Conservation (phyloP, 208 protist species). For the Leishmania tarentolae region DNA sequence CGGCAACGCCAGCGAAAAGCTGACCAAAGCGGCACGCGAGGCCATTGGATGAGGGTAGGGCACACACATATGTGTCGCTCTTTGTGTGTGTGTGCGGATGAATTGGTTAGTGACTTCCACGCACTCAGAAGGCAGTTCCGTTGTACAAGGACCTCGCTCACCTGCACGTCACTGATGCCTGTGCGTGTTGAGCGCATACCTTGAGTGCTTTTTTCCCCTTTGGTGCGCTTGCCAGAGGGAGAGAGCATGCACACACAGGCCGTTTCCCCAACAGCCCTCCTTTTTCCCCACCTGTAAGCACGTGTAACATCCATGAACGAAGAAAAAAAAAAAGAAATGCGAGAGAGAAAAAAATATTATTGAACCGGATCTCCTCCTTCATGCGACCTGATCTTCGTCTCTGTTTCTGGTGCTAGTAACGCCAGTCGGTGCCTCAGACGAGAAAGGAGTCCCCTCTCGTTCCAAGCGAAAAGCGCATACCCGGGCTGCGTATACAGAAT, state of each 20-base stretch:
- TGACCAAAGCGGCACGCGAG: slow-evolving; percentile 1
- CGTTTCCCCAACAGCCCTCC: not conserved
- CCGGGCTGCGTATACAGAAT: not conserved
- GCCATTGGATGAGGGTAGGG: not conserved
- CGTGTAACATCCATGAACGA: not conserved
- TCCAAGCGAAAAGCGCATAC: not conserved
- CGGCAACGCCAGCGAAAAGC: not conserved
- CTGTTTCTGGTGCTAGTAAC: not conserved
- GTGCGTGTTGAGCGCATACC: not conserved
- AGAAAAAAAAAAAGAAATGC: not conserved
- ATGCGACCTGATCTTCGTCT: not conserved
- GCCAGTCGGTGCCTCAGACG: not conserved
- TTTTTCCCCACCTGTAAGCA: not conserved
- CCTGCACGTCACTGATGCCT: not conserved
- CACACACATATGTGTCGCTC: not conserved
- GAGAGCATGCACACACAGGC: not conserved
- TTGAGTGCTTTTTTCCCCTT: not conserved
- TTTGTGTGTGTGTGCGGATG: not conserved
- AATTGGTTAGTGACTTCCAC: not conserved
- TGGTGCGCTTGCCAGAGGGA: not conserved
- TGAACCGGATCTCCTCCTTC: not conserved
- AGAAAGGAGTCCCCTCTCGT: not conserved
- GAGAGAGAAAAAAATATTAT: not conserved
- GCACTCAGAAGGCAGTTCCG: not conserved
- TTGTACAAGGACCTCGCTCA: not conserved